Percentiles rank a stretch among this genome's conserved stretches.
Conservation (phyloP, 1,139 yeast genomes). For the Lodderomyces margitis region DNA sequence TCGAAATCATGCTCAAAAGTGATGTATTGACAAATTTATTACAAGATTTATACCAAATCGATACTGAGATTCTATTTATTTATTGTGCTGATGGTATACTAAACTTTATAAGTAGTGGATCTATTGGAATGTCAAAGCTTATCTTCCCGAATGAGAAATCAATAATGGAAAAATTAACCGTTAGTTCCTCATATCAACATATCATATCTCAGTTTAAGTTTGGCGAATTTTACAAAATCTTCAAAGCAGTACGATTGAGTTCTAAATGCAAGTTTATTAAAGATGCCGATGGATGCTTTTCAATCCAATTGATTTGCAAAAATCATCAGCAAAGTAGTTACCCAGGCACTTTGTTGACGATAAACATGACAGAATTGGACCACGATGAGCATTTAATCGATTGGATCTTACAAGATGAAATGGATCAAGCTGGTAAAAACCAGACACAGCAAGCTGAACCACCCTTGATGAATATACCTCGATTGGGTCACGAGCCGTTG, state of each 20-base stretch:
- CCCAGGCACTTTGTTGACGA: constrained; percentile 62
- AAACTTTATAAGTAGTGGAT: constrained; percentile 62
- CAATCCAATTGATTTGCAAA: constrained; percentile 44
- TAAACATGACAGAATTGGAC: constrained; percentile 51
- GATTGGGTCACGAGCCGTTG: constrained; percentile 10
- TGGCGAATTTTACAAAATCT: constrained; percentile 49
- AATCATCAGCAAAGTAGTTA: constrained; percentile 29
- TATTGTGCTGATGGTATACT: constrained; percentile 36
- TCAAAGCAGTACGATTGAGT: constrained; percentile 55
- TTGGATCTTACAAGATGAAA: constrained; percentile 14
- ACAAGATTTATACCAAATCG: constrained; percentile 65
- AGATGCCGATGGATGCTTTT: constrained; percentile 54
- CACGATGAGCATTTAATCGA: constrained; percentile 16
- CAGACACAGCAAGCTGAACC: neutral
- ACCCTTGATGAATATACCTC: constrained; percentile 1
- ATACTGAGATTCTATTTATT: constrained; percentile 58
- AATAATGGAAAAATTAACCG: constrained; percentile 48
- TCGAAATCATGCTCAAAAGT: constrained; percentile 69
- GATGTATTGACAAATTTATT: constrained; percentile 62
- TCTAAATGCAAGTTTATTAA: constrained; percentile 58
- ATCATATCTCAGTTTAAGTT: constrained; percentile 50
- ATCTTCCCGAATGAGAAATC: constrained; percentile 64
- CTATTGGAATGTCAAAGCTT: constrained; percentile 67
- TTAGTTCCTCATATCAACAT: constrained; percentile 16
- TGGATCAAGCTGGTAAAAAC: neutral